Conservation (phyloP, 371 early-diverging fungal species). For the Haplosporangium sp. region DNA sequence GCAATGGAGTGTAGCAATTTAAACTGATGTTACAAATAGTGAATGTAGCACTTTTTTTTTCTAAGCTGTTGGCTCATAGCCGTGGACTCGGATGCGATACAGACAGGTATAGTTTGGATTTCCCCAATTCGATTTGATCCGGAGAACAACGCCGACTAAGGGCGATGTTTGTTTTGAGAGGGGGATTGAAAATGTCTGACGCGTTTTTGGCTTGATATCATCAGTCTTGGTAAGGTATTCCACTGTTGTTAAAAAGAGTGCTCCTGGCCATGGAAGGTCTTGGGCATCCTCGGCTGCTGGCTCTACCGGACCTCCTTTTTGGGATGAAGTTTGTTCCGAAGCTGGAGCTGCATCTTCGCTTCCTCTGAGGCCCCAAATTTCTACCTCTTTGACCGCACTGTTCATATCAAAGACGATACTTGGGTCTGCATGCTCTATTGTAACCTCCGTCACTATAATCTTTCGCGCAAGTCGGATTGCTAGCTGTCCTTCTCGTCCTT, state of each 20-base stretch:
- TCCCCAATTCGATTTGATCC: slow-evolving; percentile 82
- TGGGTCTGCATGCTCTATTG: slow-evolving; percentile 75
- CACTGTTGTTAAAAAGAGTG: slow-evolving; percentile 27
- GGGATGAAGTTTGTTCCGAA: background rate
- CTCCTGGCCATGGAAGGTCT: slow-evolving; percentile 40
- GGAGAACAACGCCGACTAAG: slow-evolving; percentile 57
- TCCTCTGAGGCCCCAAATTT: slow-evolving; percentile 72
- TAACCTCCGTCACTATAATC: slow-evolving; percentile 69
- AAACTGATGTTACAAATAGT: background rate
- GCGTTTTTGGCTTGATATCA: slow-evolving; percentile 28
- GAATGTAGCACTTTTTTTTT: background rate
- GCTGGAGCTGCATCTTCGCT: slow-evolving; percentile 22
- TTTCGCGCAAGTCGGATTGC: slow-evolving; percentile 68
- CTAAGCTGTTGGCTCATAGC: slow-evolving; percentile 36
- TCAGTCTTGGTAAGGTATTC: slow-evolving; percentile 31
- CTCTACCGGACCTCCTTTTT: background rate
- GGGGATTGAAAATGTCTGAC: slow-evolving; percentile 60
- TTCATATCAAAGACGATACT: slow-evolving; percentile 63
- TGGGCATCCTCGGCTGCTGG: background rate
- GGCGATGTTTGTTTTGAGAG: slow-evolving; percentile 35
- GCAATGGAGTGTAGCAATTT: background rate
- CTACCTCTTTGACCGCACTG: slow-evolving; percentile 76
- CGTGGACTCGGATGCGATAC: slow-evolving; percentile 86
- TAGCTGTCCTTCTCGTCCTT: slow-evolving; percentile 71
- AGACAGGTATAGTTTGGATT: slow-evolving; percentile 79